Evolutionary conservation across 2,329 filamentous ascomycete species (phyloP).

Genomic region (Rutstroemia sp.): DNA sequence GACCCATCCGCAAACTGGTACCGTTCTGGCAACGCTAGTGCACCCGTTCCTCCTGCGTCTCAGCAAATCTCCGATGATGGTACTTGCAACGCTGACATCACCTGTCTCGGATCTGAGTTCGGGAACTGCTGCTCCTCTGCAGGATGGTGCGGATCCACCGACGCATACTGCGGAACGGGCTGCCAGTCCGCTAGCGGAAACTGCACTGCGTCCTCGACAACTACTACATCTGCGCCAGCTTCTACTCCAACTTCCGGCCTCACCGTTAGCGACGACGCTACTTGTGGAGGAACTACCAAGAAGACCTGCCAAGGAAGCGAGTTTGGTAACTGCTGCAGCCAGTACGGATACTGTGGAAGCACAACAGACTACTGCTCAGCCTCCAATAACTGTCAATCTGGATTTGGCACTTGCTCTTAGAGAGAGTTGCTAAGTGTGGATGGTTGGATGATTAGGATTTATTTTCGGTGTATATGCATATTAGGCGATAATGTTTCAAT

Average conservation of each 20-base stretch:
- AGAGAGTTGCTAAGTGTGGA: not conserved
- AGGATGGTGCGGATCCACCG: conserved; percentile 23
- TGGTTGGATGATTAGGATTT: not conserved
- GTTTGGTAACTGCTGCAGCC: conserved; percentile 17
- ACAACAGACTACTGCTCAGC: conserved; percentile 1
- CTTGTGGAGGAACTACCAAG: conserved; percentile 8
- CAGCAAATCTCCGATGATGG: conserved; percentile 13
- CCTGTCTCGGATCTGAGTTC: conserved; percentile 13
- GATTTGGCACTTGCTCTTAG: conserved; percentile 4
- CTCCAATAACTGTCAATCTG: conserved; percentile 2
- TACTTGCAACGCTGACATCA: conserved; percentile 10
- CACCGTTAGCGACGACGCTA: conserved; percentile 10
- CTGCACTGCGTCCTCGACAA: conserved; percentile 6
- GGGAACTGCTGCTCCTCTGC: conserved; percentile 21
- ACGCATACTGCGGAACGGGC: conserved; percentile 27
- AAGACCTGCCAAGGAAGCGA: conserved; percentile 14
- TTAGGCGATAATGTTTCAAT: not conserved
- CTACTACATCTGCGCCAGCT: not conserved
- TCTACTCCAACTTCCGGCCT: not conserved
- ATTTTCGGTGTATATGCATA: not conserved
- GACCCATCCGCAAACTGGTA: conserved; percentile 40
- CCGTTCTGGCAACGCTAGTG: conserved; percentile 13
- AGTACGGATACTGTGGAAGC: conserved; percentile 11
- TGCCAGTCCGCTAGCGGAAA: conserved; percentile 20
- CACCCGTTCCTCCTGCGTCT: not conserved